phyloP scores from a whole-genome alignment of 768 basidiomycete species.

The Panellus pusillus region DNA sequence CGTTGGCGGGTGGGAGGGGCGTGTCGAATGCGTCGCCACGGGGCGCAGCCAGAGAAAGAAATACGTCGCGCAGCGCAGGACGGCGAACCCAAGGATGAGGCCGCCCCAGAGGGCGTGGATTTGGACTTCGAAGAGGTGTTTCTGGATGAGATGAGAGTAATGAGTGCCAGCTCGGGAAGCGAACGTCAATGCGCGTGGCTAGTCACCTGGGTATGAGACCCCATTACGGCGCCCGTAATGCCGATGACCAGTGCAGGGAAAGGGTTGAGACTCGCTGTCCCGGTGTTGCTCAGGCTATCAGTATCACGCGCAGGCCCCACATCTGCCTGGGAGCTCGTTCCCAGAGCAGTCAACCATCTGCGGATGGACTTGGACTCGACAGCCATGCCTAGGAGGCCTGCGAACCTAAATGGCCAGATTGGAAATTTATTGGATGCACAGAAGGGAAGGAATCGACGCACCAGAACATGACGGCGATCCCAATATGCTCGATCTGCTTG shows the following conservation, averaged over 20 bases:
- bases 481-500: constrained; percentile 91
- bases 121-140: constrained; percentile 85
- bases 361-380: constrained; percentile 79
- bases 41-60: constrained; percentile 82
- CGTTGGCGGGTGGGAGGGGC: constrained; percentile 91
- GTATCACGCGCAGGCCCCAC: constrained; percentile 51
- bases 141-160: constrained; percentile 44
- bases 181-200: too few relatives aligned
- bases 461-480: constrained; percentile 61
- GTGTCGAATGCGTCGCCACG: constrained; percentile 72
- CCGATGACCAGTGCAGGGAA: constrained; percentile 92
- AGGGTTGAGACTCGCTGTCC: constrained; percentile 80
- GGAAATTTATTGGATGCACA: neutral
- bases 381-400: constrained; percentile 81
- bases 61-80: constrained; percentile 85
- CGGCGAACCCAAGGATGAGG: constrained; percentile 74
- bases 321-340: constrained; percentile 42
- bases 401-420: constrained; percentile 51
- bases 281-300: constrained; percentile 37
- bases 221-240: constrained; percentile 93
- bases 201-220: constrained; percentile 57
- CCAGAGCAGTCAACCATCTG: constrained; percentile 67
- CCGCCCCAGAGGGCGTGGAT: constrained; percentile 92
- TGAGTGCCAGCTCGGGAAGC: too few relatives aligned
- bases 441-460: too few relatives aligned